phyloP scores from a whole-genome alignment of 306 rosid genomes.

The Vigna trinervia region DNA sequence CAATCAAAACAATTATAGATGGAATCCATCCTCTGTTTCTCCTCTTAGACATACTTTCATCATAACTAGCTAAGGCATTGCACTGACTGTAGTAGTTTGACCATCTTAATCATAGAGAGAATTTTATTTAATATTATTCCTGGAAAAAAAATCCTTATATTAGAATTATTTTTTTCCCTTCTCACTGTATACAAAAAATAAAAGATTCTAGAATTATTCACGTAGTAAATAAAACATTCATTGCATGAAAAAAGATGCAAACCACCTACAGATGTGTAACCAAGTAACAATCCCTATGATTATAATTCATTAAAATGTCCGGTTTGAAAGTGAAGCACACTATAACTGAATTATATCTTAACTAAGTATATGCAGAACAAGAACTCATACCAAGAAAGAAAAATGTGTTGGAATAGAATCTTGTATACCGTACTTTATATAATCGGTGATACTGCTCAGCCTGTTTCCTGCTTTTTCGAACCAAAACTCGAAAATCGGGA shows the following conservation, averaged over 20 bases:
- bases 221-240: neutral
- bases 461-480: constrained; percentile 95
- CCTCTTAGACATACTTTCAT: constrained; percentile 1
- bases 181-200: neutral
- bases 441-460: constrained; percentile 91
- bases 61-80: neutral
- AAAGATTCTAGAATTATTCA: constrained; percentile 12
- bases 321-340: neutral
- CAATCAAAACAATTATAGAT: neutral
- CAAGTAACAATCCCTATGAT: neutral
- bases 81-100: neutral
- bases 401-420: constrained; percentile 14
- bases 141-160: constrained; percentile 2
- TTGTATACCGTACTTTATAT: constrained; percentile 65
- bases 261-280: neutral
- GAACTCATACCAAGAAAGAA: neutral
- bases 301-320: neutral
- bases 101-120: neutral
- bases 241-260: neutral
- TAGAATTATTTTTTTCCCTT: neutral
- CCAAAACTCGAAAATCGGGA: constrained; percentile 96
- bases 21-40: neutral
- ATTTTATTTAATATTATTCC: neutral
- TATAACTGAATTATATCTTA: constrained; percentile 15
- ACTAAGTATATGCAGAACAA: constrained; percentile 16